phyloP scores from a whole-genome alignment of 352 stramenopile genomes.

The Globisporangium lucens region DNA sequence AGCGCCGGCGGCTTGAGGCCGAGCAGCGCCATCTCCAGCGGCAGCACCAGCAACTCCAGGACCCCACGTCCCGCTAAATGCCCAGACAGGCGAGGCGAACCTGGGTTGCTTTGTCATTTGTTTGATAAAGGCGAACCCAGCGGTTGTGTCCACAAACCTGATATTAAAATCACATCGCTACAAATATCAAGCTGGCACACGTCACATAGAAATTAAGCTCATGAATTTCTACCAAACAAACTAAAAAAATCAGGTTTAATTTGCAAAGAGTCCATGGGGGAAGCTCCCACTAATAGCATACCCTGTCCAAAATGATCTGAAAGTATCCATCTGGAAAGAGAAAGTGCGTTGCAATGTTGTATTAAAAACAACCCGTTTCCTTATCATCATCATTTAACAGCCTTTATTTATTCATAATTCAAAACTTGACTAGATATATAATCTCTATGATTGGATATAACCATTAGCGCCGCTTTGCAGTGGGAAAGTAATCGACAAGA shows the following conservation, averaged over 20 bases:
- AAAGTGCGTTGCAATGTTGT: neutral
- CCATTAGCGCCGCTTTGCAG: neutral
- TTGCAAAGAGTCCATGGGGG: neutral
- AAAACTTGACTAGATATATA: neutral
- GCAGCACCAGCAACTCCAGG: slow-evolving; percentile 19
- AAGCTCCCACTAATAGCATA: neutral
- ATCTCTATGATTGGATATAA: neutral
- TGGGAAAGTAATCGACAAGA: neutral
- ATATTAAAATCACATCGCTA: neutral
- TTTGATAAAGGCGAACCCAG: neutral
- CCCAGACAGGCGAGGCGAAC: neutral
- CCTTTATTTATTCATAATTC: neutral
- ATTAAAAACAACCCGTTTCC: too few relatives aligned
- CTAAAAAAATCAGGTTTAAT: neutral
- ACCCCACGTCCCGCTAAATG: neutral
- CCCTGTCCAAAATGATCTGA: neutral
- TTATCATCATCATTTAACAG: neutral
- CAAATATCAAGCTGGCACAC: neutral
- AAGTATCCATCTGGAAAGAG: neutral
- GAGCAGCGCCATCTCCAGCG: slow-evolving; percentile 53
- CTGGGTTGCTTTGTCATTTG: neutral
- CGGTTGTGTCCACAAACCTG: neutral
- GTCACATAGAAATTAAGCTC: neutral
- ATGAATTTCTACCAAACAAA: neutral
- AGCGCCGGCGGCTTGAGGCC: slow-evolving; percentile 47